Evolutionary conservation across 2,329 filamentous ascomycete species (phyloP).

Genomic region (Clonostachys solani): DNA sequence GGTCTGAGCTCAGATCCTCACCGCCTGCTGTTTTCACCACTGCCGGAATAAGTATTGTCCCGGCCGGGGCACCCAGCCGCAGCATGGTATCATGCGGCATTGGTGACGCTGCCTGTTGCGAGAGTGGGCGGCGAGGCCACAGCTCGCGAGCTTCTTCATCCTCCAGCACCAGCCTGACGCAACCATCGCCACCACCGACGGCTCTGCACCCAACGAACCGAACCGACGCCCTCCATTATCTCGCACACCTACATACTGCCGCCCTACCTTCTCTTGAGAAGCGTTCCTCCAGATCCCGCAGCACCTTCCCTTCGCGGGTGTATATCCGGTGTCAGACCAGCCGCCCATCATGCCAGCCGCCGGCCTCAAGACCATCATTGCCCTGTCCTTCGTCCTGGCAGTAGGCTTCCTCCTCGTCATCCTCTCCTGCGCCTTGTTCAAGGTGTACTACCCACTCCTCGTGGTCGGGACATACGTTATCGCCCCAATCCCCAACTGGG

Average conservation of each 20-base stretch:
- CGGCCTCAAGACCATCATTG: constrained; percentile 98
- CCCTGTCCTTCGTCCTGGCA: constrained; percentile 96
- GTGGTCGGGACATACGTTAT: constrained; percentile 95
- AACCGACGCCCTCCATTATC: neutral
- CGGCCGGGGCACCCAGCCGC: neutral
- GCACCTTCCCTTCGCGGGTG: constrained; percentile 1
- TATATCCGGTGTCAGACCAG: constrained; percentile 1
- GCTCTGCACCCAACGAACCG: neutral
- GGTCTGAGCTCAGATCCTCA: neutral
- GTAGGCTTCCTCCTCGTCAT: constrained; percentile 99
- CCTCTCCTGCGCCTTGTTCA: constrained; percentile 91
- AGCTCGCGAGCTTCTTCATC: constrained; percentile 2
- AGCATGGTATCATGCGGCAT: too few species aligned
- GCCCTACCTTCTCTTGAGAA: too few species aligned
- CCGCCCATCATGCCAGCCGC: constrained; percentile 61
- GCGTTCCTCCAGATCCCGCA: neutral
- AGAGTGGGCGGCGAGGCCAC: too few species aligned
- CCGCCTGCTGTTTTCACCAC: neutral
- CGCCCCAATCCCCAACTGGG: constrained; percentile 94
- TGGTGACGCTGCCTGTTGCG: too few species aligned
- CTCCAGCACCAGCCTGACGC: neutral
- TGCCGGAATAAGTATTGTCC: neutral
- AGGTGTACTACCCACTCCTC: constrained; percentile 90
- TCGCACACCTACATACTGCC: too few species aligned
- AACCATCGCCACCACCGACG: neutral